Evolutionary conservation across 140 eudicot species (phyloP), one percentile per base, ranked within the genome.

Genomic region (Flaveria floridana): DNA sequence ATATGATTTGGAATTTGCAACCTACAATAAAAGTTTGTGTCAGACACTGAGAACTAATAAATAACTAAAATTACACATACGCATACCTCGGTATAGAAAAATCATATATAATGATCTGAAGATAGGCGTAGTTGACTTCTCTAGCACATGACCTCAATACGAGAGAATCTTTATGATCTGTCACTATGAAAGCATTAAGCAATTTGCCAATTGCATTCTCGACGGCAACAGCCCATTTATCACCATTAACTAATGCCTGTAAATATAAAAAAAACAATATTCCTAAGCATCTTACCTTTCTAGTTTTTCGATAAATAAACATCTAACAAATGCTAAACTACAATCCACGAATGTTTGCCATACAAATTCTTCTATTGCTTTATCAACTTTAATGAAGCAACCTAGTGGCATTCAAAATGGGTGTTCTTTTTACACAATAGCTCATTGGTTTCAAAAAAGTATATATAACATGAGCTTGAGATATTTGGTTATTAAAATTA

Each of bases 181-280:
- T 93, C 61, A 93, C 98, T 61, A 93, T 90, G 82, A 93, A 93
- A 58, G 98, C 89, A 85, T 93, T 88, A 73, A 93, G 85, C 71
- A 88, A 37, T 63, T 73, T 88, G 53, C 98, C 98, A 19, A 93
- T 61, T 7, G 97, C 98, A 79, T 76, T 78, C 84, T 93, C 98
- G 41, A 90, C 86, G 44, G 98, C 98, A 75, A 81, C 53, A n/a
- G 91, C 88, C 98, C 98, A 93, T 78, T 42, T 80, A 63, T 90
- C 95, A 56, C 91, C 93, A 65, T 86, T 74, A 51, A 81, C 75
- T 79, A 93, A 84, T 28, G 84, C 84, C 98, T 93, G 96, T 79
- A 67, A 65, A 71, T 72, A 63, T 34, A 16, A 16, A 28, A 23
- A 25, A 66, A 62, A 65, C n/a, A 50, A 7, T 8, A 70, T 70